Percentiles rank a stretch among this genome's conserved stretches.
phyloP scores from a whole-genome alignment of 805 yeast species.

The Candida palmyrensis region DNA sequence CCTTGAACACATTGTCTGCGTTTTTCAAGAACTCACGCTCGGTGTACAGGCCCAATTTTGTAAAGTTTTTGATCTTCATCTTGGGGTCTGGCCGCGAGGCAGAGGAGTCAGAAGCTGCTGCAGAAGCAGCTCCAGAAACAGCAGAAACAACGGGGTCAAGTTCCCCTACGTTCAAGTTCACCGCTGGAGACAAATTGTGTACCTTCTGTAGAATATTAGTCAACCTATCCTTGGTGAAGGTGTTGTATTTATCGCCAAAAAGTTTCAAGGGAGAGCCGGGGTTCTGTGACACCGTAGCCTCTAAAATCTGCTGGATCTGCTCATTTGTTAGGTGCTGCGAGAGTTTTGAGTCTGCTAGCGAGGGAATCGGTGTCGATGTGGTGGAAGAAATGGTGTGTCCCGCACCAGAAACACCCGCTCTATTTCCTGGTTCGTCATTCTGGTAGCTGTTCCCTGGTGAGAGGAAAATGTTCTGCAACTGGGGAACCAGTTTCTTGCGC shows the following conservation, averaged over 20 bases:
- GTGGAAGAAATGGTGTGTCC: slow-evolving; percentile 25
- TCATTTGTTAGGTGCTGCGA: background rate
- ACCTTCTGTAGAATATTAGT: slow-evolving; percentile 21
- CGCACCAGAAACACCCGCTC: slow-evolving; percentile 4
- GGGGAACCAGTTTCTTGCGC: slow-evolving; percentile 18
- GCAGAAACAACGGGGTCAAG: no score
- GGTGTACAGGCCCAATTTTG: slow-evolving; percentile 26
- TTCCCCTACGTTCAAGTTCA: background rate
- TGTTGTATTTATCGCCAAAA: slow-evolving; percentile 34
- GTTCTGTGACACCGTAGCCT: slow-evolving; percentile 7
- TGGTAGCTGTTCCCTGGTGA: slow-evolving; percentile 15
- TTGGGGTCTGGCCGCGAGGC: slow-evolving; percentile 10
- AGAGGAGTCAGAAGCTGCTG: no score
- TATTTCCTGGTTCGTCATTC: slow-evolving; percentile 8
- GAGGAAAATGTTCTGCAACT: slow-evolving; percentile 20
- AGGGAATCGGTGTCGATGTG: slow-evolving; percentile 31
- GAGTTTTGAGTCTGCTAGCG: slow-evolving; percentile 7
- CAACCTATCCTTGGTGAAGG: slow-evolving; percentile 33
- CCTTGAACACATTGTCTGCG: slow-evolving; percentile 34
- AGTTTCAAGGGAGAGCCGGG: slow-evolving; percentile 39
- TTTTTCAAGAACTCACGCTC: slow-evolving; percentile 32
- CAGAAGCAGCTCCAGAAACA: no score
- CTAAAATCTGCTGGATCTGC: slow-evolving; percentile 1
- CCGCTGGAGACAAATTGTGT: slow-evolving; percentile 10
- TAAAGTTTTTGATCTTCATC: slow-evolving; percentile 25